These are phyloP conservation scores for Herpomyces periplanetae DNA, from an alignment of 2,329 filamentous ascomycete genomes.

Conservation along the genomic window DNA sequence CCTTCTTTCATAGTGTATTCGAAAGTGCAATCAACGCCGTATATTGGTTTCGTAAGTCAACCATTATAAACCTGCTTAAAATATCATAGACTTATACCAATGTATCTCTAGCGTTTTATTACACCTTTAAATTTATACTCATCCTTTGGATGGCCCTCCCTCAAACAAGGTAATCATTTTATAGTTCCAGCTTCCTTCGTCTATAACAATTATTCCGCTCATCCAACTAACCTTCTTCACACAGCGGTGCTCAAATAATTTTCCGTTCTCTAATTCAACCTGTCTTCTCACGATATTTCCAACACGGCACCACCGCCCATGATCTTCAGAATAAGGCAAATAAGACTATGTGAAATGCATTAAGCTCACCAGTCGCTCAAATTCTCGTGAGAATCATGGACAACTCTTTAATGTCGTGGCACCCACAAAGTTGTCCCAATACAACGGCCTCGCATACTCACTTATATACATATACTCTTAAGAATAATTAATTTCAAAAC, in stretches of 20 bases:
- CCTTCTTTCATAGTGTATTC: conserved; percentile 14
- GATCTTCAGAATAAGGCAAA: too few relatives aligned
- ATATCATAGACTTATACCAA: conserved; percentile 3
- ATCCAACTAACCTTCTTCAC: conserved; percentile 1
- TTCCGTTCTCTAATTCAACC: conserved; percentile 87
- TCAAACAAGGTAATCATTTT: conserved; percentile 28
- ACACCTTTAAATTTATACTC: conserved; percentile 93
- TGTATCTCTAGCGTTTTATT: conserved; percentile 79
- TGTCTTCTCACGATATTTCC: conserved; percentile 76
- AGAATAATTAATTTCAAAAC: too few relatives aligned
- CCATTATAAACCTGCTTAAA: background rate
- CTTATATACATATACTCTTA: too few relatives aligned
- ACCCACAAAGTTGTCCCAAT: too few relatives aligned
- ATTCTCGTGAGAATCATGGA: too few relatives aligned
- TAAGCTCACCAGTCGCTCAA: too few relatives aligned
- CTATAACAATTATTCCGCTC: conserved; percentile 4
- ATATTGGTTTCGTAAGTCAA: conserved; percentile 32
- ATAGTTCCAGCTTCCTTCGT: conserved; percentile 2
- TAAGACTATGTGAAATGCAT: too few relatives aligned
- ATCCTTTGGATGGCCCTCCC: conserved; percentile 92
- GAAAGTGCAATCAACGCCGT: conserved; percentile 51
- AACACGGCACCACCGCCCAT: too few relatives aligned
- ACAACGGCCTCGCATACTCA: too few relatives aligned
- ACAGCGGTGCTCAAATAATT: conserved; percentile 65
- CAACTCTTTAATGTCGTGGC: too few relatives aligned